These are phyloP conservation scores for Lunularia cruciata DNA, from an alignment of 225 moss, liverwort and hornwort species.

Conservation along the genomic window DNA sequence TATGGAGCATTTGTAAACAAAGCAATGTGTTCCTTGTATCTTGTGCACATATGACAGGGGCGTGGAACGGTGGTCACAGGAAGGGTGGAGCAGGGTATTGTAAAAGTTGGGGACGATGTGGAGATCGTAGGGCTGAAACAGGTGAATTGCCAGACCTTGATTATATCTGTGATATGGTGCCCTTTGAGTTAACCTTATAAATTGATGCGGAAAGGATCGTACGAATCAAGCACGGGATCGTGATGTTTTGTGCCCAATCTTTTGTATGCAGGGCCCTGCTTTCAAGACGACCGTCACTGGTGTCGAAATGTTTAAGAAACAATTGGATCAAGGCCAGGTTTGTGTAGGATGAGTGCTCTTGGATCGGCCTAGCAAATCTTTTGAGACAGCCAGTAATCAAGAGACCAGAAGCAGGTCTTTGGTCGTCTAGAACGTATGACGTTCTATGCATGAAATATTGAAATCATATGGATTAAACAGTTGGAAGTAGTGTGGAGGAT, in stretches of 20 bases:
- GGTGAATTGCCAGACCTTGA: slow-evolving; percentile 13
- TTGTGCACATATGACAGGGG: slow-evolving; percentile 39
- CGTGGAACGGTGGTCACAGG: slow-evolving; percentile 92
- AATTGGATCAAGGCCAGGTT: slow-evolving; percentile 80
- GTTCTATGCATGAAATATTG: no score
- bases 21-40: neutral
- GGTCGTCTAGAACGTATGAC: no score
- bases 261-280: slow-evolving; percentile 47
- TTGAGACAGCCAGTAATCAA: no score
- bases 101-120: slow-evolving; percentile 87
- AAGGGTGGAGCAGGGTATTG: slow-evolving; percentile 77
- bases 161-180: neutral
- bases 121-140: slow-evolving; percentile 71
- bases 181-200: neutral
- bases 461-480: no score
- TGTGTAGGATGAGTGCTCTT: neutral
- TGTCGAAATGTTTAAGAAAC: slow-evolving; percentile 98
- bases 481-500: no score
- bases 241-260: neutral
- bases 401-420: no score
- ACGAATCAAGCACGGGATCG: neutral
- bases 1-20: neutral
- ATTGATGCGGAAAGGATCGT: neutral
- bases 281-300: slow-evolving; percentile 85
- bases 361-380: no score